These are phyloP conservation scores for Gonium pectorale DNA, from an alignment of 139 green algal species.

Conservation along the genomic window DNA sequence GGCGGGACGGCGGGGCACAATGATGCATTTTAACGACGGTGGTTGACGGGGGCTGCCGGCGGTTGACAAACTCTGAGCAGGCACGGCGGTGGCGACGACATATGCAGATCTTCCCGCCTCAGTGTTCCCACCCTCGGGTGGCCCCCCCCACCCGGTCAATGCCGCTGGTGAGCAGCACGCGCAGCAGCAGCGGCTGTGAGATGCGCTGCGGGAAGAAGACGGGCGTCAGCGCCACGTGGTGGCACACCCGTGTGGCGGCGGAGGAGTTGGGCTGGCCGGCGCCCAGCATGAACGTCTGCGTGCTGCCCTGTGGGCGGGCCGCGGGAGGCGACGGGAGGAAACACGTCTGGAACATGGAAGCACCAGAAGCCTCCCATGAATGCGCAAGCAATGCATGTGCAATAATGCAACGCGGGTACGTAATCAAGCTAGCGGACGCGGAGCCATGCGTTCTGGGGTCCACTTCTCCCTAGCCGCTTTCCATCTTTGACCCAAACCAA, in stretches of 20 bases:
- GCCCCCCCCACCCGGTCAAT: not conserved
- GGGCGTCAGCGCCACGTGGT: not conserved
- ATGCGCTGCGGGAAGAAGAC: slow-evolving; percentile 12
- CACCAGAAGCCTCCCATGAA: too few relatives aligned
- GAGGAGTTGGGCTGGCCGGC: not conserved
- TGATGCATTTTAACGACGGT: too few relatives aligned
- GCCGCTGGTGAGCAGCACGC: not conserved
- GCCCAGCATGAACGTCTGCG: not conserved
- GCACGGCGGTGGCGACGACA: too few relatives aligned
- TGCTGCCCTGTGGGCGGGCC: not conserved
- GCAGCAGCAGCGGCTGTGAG: not conserved
- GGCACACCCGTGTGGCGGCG: not conserved
- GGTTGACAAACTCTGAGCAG: too few relatives aligned
- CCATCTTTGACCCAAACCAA: not conserved
- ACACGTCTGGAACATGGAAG: not conserved
- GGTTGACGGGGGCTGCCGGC: too few relatives aligned
- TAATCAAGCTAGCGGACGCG: not conserved
- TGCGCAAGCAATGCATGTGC: not conserved
- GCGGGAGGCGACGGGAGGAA: not conserved
- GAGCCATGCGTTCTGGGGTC: not conserved
- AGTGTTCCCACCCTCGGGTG: too few relatives aligned
- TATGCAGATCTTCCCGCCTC: too few relatives aligned
- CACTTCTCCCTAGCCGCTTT: not conserved
- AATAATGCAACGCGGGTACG: not conserved
- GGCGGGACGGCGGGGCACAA: too few relatives aligned